Percentiles rank a stretch among this genome's conserved stretches.
Evolutionary conservation across 495 filamentous ascomycete genomes (phyloP).

Genomic region (Trichoderma reesei): DNA sequence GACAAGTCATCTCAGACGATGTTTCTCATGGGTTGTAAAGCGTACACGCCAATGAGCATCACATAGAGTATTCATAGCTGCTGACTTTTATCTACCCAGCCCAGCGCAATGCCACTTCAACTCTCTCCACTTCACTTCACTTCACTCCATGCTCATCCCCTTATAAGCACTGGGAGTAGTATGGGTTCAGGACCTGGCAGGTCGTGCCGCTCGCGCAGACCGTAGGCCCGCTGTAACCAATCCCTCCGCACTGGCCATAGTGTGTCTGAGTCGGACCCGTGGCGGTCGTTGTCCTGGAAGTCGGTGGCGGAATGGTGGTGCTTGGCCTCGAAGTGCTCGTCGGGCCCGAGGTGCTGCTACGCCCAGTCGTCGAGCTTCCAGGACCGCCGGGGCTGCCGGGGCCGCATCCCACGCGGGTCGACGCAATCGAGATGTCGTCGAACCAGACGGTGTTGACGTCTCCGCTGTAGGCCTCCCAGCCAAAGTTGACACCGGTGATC

Average conservation of each 20-base stretch:
- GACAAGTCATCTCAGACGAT: too few relatives aligned
- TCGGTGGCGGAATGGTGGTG: conserved; percentile 1
- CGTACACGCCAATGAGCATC: too few relatives aligned
- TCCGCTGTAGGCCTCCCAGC: conserved; percentile 50
- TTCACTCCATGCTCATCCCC: not conserved
- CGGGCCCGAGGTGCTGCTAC: not conserved
- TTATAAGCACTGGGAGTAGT: conserved; percentile 33
- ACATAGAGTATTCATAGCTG: too few relatives aligned
- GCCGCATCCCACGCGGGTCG: conserved; percentile 37
- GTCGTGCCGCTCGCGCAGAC: conserved; percentile 24
- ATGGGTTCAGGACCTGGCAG: conserved; percentile 28
- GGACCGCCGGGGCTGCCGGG: not conserved
- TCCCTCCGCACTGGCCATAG: conserved; percentile 39
- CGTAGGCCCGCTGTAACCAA: conserved; percentile 30
- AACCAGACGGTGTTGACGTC: conserved; percentile 51
- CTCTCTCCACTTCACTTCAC: not conserved
- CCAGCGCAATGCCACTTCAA: not conserved
- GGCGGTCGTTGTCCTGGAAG: not conserved
- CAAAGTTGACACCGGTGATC: conserved; percentile 45
- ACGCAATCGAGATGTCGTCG: conserved; percentile 40
- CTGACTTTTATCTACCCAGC: not conserved
- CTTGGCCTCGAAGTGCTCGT: not conserved
- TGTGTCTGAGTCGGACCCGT: not conserved
- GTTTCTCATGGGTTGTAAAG: too few relatives aligned
- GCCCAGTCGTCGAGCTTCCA: not conserved